These are phyloP conservation scores for Aureobasidium sp. DNA, from an alignment of 2,329 filamentous ascomycete species.

Conservation along the genomic window DNA sequence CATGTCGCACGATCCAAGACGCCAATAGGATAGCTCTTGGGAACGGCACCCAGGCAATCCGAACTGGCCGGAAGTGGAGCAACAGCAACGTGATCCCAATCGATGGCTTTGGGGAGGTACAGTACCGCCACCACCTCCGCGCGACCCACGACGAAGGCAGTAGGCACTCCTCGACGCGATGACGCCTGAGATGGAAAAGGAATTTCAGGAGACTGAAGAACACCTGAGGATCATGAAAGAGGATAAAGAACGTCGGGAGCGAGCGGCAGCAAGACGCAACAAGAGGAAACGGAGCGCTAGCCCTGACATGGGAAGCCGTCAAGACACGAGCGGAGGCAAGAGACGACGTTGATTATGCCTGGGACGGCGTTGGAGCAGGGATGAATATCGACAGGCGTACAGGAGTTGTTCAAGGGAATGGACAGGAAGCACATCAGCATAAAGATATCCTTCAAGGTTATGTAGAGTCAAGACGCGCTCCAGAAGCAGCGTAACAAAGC, in stretches of 20 bases:
- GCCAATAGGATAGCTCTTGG: slow-evolving; percentile 8
- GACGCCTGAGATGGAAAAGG: too few species aligned
- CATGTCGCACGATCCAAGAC: slow-evolving; percentile 12
- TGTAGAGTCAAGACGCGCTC: neutral
- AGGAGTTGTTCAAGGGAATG: neutral
- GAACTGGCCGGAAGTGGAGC: neutral
- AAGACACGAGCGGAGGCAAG: neutral
- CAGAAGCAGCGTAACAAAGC: neutral
- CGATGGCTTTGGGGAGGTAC: too few species aligned
- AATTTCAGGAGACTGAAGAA: neutral
- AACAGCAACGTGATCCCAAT: too few species aligned
- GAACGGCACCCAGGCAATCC: neutral
- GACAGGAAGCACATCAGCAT: neutral
- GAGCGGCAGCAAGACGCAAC: neutral
- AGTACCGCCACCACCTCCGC: neutral
- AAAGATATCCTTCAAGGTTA: neutral
- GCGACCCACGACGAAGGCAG: neutral
- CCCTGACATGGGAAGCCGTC: neutral
- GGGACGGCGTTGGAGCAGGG: neutral
- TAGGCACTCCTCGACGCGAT: neutral
- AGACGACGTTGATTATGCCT: neutral
- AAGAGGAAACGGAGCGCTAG: neutral
- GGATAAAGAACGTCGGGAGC: neutral
- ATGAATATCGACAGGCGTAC: neutral
- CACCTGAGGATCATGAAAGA: neutral